Conservation (phyloP, 257 asterid species). For the Nemophila menziesii region DNA sequence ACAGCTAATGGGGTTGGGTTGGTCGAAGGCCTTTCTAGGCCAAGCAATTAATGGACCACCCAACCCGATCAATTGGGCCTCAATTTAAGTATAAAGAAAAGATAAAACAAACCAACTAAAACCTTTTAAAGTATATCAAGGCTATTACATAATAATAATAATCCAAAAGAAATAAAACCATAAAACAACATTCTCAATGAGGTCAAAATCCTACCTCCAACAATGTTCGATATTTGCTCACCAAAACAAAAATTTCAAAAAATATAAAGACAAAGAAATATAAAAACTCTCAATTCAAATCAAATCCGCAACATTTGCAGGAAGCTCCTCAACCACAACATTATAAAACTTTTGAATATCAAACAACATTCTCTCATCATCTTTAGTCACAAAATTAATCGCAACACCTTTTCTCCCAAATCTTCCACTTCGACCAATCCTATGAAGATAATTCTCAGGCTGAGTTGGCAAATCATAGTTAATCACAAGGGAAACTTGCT, state of each 20-base stretch:
- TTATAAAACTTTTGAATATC: not conserved
- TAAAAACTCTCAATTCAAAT: not conserved
- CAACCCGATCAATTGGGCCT: no score
- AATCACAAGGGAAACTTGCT: not conserved
- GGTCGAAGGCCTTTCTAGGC: no score
- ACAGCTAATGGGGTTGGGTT: no score
- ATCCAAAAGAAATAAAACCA: not conserved
- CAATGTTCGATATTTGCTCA: no score
- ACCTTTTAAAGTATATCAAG: no score
- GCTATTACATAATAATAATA: not conserved
- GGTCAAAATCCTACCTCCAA: no score
- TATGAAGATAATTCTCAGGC: not conserved
- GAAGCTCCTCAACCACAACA: not conserved
- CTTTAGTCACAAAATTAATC: not conserved
- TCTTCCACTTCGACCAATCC: not conserved
- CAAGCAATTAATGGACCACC: no score
- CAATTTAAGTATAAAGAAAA: no score
- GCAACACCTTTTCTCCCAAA: not conserved
- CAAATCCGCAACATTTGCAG: not conserved
- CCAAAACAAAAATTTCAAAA: no score
- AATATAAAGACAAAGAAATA: not conserved
- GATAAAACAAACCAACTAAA: no score
- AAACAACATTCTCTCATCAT: not conserved
- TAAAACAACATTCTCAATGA: constrained; percentile 18
- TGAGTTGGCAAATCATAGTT: not conserved